These are phyloP conservation scores for Aspergillus saccharolyticus DNA, from an alignment of 495 filamentous ascomycete genomes.

Conservation along the genomic window DNA sequence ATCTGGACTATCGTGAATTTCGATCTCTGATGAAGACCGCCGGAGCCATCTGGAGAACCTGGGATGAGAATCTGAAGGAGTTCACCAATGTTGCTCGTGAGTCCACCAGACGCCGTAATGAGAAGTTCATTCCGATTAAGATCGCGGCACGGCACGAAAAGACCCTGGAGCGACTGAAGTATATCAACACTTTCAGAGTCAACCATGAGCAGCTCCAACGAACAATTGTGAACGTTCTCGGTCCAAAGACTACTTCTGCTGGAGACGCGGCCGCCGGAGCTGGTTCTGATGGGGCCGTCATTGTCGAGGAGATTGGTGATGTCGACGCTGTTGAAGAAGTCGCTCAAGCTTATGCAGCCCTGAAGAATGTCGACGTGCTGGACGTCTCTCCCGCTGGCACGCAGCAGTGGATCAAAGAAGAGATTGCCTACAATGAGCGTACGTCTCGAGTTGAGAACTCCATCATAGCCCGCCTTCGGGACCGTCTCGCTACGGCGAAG, in stretches of 20 bases:
- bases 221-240: conserved; percentile 92
- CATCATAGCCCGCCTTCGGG: conserved; percentile 90
- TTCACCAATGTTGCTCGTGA: conserved; percentile 97
- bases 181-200: conserved; percentile 87
- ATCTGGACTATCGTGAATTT: conserved; percentile 89
- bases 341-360: conserved; percentile 81
- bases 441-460: conserved; percentile 97
- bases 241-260: conserved; percentile 53
- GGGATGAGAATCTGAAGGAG: conserved; percentile 95
- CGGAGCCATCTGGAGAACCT: conserved; percentile 79
- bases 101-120: conserved; percentile 80
- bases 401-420: conserved; percentile 82
- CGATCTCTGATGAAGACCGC: conserved; percentile 74
- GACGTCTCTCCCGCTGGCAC: conserved; percentile 88
- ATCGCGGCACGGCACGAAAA: conserved; percentile 77
- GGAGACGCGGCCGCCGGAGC: conserved; percentile 41
- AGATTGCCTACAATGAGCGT: conserved; percentile 93
- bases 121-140: conserved; percentile 98
- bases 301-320: conserved; percentile 92
- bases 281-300: conserved; percentile 55
- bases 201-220: conserved; percentile 96
- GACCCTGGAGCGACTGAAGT: conserved; percentile 83
- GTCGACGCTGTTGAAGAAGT: conserved; percentile 98
- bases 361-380: conserved; percentile 91
- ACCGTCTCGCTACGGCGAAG: conserved; percentile 90